Evolutionary conservation across 495 filamentous ascomycete species (phyloP).

Genomic region (Podospora anserina): DNA sequence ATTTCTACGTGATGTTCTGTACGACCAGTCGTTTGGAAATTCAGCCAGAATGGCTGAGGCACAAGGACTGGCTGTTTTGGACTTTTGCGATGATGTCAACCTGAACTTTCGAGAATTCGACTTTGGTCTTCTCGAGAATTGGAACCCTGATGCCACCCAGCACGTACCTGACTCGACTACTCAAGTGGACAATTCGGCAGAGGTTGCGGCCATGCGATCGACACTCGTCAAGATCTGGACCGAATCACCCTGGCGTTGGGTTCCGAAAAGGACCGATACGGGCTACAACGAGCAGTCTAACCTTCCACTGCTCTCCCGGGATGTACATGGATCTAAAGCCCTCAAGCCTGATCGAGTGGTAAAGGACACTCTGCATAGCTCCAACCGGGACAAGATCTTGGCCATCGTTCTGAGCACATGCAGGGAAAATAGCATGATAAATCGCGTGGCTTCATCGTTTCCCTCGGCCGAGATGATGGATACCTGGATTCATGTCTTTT

Average conservation of each 20-base stretch:
- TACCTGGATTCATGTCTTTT: conserved; percentile 58
- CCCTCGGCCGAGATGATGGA: conserved; percentile 59
- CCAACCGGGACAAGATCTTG: conserved; percentile 55
- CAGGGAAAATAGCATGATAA: conserved; percentile 41
- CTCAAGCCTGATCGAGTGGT: conserved; percentile 36
- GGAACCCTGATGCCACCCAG: conserved; percentile 46
- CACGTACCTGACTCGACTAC: conserved; percentile 12
- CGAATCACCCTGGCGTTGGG: conserved; percentile 55
- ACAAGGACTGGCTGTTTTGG: conserved; percentile 39
- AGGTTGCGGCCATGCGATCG: conserved; percentile 33
- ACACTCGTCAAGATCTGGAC: conserved; percentile 39
- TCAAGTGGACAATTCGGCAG: conserved; percentile 13
- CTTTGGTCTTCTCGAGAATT: conserved; percentile 55
- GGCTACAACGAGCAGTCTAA: conserved; percentile 53
- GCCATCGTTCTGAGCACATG: conserved; percentile 55
- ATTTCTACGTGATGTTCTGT: conserved; percentile 39
- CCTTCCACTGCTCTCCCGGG: conserved; percentile 46
- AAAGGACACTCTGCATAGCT: conserved; percentile 44
- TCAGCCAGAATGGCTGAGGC: conserved; percentile 28
- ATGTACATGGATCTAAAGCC: conserved; percentile 24
- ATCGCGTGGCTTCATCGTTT: conserved; percentile 56
- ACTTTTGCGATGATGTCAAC: conserved; percentile 52
- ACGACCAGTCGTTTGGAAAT: conserved; percentile 28
- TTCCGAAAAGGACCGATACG: conserved; percentile 48
- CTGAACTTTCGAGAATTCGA: conserved; percentile 61